phyloP scores from a whole-genome alignment of 495 filamentous ascomycete species.

The Penicillium bialowiezense region DNA sequence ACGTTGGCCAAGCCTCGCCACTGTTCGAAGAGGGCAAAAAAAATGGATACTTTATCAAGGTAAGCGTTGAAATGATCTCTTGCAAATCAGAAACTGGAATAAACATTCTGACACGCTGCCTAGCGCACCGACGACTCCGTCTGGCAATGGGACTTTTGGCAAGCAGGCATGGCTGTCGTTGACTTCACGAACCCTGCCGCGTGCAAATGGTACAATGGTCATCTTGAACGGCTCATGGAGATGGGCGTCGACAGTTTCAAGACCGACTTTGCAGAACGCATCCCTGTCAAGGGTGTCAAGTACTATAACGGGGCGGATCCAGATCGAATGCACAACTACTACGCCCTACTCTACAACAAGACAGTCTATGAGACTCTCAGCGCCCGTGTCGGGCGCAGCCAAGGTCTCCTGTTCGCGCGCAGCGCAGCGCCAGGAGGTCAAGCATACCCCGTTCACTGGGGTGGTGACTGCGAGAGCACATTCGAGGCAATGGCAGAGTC shows the following conservation, averaged over 20 bases:
- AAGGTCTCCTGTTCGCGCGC: slow-evolving; percentile 67
- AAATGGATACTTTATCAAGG: slow-evolving; percentile 66
- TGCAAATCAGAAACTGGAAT: neutral
- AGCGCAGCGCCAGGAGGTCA: slow-evolving; percentile 65
- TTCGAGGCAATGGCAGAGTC: slow-evolving; percentile 73
- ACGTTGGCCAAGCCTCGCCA: slow-evolving; percentile 64
- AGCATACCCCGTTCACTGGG: slow-evolving; percentile 63
- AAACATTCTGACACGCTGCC: neutral
- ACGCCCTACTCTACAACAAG: slow-evolving; percentile 68
- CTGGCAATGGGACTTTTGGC: slow-evolving; percentile 75
- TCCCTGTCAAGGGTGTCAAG: slow-evolving; percentile 58
- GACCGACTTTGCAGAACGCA: slow-evolving; percentile 72
- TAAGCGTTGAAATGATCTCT: slow-evolving; percentile 4
- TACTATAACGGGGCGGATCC: slow-evolving; percentile 59
- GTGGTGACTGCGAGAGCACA: slow-evolving; percentile 70
- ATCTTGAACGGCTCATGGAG: slow-evolving; percentile 59
- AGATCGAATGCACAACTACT: slow-evolving; percentile 71
- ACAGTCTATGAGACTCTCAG: slow-evolving; percentile 64
- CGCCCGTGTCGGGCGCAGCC: slow-evolving; percentile 51
- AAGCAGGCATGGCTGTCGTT: slow-evolving; percentile 70
- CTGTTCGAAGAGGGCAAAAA: slow-evolving; percentile 62
- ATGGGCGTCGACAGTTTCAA: slow-evolving; percentile 69
- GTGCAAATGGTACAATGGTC: slow-evolving; percentile 55
- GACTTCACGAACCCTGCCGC: slow-evolving; percentile 73
- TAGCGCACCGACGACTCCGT: slow-evolving; percentile 63